Percentiles rank a stretch among this genome's conserved stretches.
Conservation (phyloP, 148 eudicot species). For the Pharnaceum exiguum region DNA sequence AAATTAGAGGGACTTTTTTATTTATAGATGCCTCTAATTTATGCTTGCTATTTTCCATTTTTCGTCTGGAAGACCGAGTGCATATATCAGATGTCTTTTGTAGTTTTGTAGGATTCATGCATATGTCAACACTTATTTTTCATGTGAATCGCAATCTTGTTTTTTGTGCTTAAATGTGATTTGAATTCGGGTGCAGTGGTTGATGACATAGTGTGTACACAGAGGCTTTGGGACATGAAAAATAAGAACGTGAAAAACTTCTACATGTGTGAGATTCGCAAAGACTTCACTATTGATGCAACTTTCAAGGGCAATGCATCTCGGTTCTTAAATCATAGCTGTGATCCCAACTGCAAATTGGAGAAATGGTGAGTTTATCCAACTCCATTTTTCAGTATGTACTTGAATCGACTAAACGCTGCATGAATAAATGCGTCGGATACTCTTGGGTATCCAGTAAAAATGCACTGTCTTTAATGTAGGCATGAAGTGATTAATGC, state of each 20-base stretch:
- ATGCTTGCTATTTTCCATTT: too few species aligned
- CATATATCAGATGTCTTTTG: too few species aligned
- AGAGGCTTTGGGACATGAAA: conserved; percentile 97
- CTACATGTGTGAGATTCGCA: conserved; percentile 89
- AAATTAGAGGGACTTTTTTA: too few species aligned
- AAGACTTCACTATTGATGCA: conserved; percentile 90
- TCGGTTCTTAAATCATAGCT: conserved; percentile 92
- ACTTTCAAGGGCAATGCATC: conserved; percentile 88
- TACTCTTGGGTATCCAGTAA: background rate
- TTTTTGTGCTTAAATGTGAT: background rate
- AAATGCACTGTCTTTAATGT: too few species aligned
- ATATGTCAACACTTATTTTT: too few species aligned
- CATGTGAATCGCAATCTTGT: background rate
- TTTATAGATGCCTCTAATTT: too few species aligned
- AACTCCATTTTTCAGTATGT: background rate
- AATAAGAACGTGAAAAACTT: conserved; percentile 59
- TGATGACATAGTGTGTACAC: conserved; percentile 72
- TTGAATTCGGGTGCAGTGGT: conserved; percentile 49
- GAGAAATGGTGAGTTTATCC: conserved; percentile 79
- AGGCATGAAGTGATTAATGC: too few species aligned
- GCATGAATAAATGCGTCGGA: background rate
- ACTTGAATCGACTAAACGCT: background rate
- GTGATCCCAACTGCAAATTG: conserved; percentile 91
- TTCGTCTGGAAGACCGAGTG: too few species aligned
- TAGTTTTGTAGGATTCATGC: too few species aligned